Conservation (phyloP, 371 early-diverging fungal species). For the Lichtheimia ornata region DNA sequence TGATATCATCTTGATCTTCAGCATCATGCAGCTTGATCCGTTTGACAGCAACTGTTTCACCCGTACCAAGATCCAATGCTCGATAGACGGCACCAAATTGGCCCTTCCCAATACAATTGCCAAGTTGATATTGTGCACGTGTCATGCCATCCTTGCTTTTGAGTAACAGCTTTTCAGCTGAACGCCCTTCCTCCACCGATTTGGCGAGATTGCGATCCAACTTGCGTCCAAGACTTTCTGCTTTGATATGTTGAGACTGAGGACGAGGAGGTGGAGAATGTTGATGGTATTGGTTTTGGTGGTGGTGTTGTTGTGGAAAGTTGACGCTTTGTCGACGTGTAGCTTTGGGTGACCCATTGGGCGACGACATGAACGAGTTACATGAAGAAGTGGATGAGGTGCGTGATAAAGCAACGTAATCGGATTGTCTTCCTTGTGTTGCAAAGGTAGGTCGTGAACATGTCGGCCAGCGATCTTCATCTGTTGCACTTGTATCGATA, state of each 20-base stretch:
- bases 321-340: no score
- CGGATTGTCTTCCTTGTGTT: no score
- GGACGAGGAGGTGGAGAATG: slow-evolving; percentile 2
- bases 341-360: slow-evolving; percentile 1
- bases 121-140: slow-evolving; percentile 61
- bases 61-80: slow-evolving; percentile 82
- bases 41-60: slow-evolving; percentile 89
- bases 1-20: slow-evolving; percentile 55
- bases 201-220: slow-evolving; percentile 27
- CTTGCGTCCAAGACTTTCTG: slow-evolving; percentile 33
- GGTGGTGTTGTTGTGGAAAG: no score
- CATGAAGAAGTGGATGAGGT: slow-evolving; percentile 23
- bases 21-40: slow-evolving; percentile 67
- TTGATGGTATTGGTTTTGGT: slow-evolving; percentile 1
- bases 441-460: no score
- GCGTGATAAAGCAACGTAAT: slow-evolving; percentile 14
- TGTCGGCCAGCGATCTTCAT: no score
- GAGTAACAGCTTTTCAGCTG: slow-evolving; percentile 22
- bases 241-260: slow-evolving; percentile 4
- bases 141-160: slow-evolving; percentile 26
- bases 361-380: slow-evolving; percentile 19
- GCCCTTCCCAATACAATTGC: slow-evolving; percentile 90
- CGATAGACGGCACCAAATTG: slow-evolving; percentile 89
- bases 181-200: slow-evolving; percentile 16
- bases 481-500: slow-evolving; percentile 1